Evolutionary conservation across 2,329 filamentous ascomycete species (phyloP).

Genomic region (Cladosporium cucumerinum): DNA sequence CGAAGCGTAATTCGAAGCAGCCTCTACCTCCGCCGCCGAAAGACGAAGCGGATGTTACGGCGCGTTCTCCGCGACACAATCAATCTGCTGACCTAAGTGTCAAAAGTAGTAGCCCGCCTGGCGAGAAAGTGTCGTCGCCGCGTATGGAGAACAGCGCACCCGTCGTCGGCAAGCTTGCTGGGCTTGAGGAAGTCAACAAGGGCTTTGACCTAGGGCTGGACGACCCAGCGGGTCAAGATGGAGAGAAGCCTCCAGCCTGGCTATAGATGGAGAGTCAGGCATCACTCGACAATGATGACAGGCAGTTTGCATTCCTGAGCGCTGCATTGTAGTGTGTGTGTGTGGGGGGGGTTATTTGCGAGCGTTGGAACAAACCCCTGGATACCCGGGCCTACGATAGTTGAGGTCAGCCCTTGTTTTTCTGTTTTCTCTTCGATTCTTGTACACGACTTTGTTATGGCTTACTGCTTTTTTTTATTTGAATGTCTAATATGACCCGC

Average conservation of each 20-base stretch:
- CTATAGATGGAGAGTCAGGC: not conserved
- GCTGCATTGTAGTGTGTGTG: not conserved
- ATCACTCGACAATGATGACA: not conserved
- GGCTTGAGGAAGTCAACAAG: not conserved
- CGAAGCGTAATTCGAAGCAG: not conserved
- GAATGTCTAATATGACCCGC: not conserved
- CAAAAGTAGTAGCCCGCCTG: not conserved
- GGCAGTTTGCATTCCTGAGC: too few relatives aligned
- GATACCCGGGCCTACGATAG: constrained; percentile 4
- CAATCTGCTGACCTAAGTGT: not conserved
- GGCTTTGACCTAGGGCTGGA: constrained; percentile 8
- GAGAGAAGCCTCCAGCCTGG: constrained; percentile 3
- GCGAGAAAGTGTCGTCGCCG: not conserved
- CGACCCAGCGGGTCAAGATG: not conserved
- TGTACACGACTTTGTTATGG: not conserved
- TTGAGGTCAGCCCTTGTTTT: not conserved
- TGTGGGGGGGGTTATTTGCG: not conserved
- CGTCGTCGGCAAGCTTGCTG: constrained; percentile 3
- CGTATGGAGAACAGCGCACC: not conserved
- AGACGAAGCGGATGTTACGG: not conserved
- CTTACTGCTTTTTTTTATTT: not conserved
- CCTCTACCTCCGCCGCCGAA: constrained; percentile 12
- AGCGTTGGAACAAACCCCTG: not conserved
- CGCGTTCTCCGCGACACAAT: not conserved
- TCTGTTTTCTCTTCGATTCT: not conserved